Conservation (phyloP, 257 asterid species). For the Anisodus tanguticus region DNA sequence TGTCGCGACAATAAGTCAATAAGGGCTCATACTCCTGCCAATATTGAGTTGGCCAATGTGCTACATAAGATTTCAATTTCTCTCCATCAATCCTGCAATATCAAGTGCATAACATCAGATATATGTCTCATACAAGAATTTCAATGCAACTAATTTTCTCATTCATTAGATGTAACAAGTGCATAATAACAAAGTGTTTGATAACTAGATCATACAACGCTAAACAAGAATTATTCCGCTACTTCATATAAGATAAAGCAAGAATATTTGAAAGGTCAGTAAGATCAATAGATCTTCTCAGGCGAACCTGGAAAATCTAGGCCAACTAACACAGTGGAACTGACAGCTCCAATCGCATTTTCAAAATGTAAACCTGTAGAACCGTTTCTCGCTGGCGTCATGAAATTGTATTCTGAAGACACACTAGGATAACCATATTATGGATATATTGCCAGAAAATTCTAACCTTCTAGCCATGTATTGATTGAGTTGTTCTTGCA, state of each 20-base stretch:
- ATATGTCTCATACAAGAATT: background rate
- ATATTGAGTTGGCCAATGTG: conserved; percentile 75
- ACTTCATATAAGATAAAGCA: background rate
- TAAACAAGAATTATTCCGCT: background rate
- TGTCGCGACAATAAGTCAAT: conserved; percentile 70
- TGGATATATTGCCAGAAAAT: conserved; percentile 29
- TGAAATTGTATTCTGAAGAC: background rate
- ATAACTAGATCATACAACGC: background rate
- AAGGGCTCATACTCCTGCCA: conserved; percentile 96
- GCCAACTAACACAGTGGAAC: background rate
- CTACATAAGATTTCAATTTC: conserved; percentile 63
- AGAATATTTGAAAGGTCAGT: background rate
- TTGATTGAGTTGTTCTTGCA: conserved; percentile 69
- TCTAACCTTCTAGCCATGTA: conserved; percentile 56
- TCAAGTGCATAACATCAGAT: conserved; percentile 28
- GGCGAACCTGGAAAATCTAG: background rate
- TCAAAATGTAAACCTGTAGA: background rate
- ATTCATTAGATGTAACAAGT: background rate
- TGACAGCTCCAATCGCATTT: background rate
- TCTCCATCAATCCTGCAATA: conserved; percentile 77
- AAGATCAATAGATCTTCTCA: background rate
- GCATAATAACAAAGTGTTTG: background rate
- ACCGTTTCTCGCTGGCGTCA: background rate
- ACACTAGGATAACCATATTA: conserved; percentile 11
- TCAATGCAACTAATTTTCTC: background rate